Evolutionary conservation across 306 rosid species (phyloP).

Genomic region (Dryas alaskensis): DNA sequence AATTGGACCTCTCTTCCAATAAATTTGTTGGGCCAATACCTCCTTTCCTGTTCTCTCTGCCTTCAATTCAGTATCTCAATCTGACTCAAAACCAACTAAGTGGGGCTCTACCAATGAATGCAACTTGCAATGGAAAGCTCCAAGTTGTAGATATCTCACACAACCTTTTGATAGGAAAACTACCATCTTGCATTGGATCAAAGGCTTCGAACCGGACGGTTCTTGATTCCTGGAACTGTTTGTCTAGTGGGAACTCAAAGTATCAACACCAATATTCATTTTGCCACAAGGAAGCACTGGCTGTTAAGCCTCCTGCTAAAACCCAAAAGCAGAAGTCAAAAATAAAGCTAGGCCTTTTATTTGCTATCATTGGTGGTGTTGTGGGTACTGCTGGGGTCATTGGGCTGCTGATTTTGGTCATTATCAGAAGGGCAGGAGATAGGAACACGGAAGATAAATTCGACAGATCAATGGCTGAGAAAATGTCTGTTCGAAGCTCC

Average conservation of each 20-base stretch:
- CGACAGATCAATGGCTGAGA: constrained; percentile 41
- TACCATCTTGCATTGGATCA: constrained; percentile 67
- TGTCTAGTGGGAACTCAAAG: constrained; percentile 38
- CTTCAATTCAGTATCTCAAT: constrained; percentile 57
- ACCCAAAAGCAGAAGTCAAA: constrained; percentile 33
- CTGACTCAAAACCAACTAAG: constrained; percentile 59
- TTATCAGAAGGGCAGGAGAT: constrained; percentile 37
- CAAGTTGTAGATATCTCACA: constrained; percentile 63
- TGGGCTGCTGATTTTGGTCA: constrained; percentile 41
- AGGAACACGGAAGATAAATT: constrained; percentile 25
- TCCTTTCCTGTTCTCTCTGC: constrained; percentile 61
- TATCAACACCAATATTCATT: constrained; percentile 46
- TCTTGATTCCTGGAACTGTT: constrained; percentile 66
- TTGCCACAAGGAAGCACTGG: constrained; percentile 61
- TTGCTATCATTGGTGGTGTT: constrained; percentile 55
- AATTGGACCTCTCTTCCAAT: constrained; percentile 66
- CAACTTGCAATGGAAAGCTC: constrained; percentile 48
- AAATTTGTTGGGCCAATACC: constrained; percentile 59
- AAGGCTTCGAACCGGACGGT: constrained; percentile 46
- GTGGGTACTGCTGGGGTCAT: constrained; percentile 42
- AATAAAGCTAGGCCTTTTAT: constrained; percentile 38
- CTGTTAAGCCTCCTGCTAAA: constrained; percentile 50
- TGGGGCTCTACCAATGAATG: constrained; percentile 52
- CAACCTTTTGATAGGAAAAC: constrained; percentile 63
- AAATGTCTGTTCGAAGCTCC: constrained; percentile 27